phyloP scores from a whole-genome alignment of 1,284 basidiomycete genomes.

The Paramarasmius palmivorus region DNA sequence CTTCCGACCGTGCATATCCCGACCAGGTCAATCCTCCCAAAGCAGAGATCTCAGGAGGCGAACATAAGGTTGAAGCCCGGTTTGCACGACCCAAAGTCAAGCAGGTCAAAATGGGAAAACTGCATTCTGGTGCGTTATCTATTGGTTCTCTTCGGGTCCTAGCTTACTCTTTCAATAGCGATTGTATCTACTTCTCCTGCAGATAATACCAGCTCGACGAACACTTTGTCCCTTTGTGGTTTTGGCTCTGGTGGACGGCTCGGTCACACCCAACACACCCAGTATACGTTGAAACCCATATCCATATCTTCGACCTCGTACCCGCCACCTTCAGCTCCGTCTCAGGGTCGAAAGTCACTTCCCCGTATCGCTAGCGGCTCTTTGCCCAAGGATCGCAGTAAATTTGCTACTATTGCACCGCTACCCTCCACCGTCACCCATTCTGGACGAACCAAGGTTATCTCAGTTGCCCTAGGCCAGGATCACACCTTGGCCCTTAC shows the following conservation, averaged over 20 bases:
- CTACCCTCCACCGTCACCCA: not conserved
- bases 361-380: constrained; percentile 21
- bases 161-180: constrained; percentile 2
- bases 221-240: constrained; percentile 5
- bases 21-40: constrained; percentile 71
- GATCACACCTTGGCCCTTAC: constrained; percentile 94
- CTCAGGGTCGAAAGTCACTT: not conserved
- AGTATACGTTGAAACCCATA: constrained; percentile 69
- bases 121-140: constrained; percentile 12
- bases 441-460: constrained; percentile 27
- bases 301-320: constrained; percentile 46
- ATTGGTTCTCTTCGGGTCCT: not conserved
- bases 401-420: constrained; percentile 8
- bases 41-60: constrained; percentile 32
- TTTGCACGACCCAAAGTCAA: constrained; percentile 7
- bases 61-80: constrained; percentile 11
- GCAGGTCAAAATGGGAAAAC: constrained; percentile 13
- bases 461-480: constrained; percentile 82
- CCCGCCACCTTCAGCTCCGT: not conserved
- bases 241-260: constrained; percentile 44
- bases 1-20: constrained; percentile 77
- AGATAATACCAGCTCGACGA: constrained; percentile 20
- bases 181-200: constrained; percentile 3
- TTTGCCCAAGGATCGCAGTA: not conserved
- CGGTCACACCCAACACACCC: constrained; percentile 78